phyloP scores from a whole-genome alignment of 768 basidiomycete species.

The Leccinum barrowsii region DNA sequence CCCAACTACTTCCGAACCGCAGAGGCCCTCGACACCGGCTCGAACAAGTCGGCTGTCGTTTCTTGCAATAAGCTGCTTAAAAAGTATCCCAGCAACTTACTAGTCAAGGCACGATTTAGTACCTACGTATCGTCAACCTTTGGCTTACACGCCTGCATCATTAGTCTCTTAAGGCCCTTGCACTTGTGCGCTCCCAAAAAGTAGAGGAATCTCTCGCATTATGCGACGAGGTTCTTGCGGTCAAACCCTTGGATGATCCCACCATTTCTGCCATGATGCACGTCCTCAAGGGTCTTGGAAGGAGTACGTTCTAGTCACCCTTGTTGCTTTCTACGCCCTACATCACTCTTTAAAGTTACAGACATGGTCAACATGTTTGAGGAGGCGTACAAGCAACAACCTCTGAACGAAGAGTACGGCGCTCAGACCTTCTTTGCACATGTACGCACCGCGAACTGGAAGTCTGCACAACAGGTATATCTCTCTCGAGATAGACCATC shows the following conservation, averaged over 20 bases:
- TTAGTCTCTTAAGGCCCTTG: slow-evolving; percentile 81
- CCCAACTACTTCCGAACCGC: slow-evolving; percentile 1
- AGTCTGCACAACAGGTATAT: slow-evolving; percentile 74
- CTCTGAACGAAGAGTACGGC: slow-evolving; percentile 78
- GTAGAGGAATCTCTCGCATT: slow-evolving; percentile 76
- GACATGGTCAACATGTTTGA: slow-evolving; percentile 86
- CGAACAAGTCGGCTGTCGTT: slow-evolving; percentile 82
- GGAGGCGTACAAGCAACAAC: slow-evolving; percentile 79
- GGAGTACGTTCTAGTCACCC: slow-evolving; percentile 39
- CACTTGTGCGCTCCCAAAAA: slow-evolving; percentile 80
- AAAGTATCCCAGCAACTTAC: slow-evolving; percentile 71
- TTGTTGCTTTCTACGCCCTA: neutral
- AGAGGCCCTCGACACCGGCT: slow-evolving; percentile 86
- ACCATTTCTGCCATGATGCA: slow-evolving; percentile 81
- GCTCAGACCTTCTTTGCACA: slow-evolving; percentile 85
- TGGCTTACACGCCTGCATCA: slow-evolving; percentile 12
- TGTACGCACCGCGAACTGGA: slow-evolving; percentile 78
- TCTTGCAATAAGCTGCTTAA: slow-evolving; percentile 86
- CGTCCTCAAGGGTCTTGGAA: slow-evolving; percentile 73
- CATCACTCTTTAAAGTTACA: slow-evolving; percentile 43
- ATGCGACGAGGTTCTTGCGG: slow-evolving; percentile 75
- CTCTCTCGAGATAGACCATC: neutral
- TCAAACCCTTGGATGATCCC: slow-evolving; percentile 69
- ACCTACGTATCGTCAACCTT: neutral
- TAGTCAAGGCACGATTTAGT: slow-evolving; percentile 54